Percentiles rank a stretch among this genome's conserved stretches.
Conservation (phyloP, 768 basidiomycete genomes). For the Serendipita sp. region DNA sequence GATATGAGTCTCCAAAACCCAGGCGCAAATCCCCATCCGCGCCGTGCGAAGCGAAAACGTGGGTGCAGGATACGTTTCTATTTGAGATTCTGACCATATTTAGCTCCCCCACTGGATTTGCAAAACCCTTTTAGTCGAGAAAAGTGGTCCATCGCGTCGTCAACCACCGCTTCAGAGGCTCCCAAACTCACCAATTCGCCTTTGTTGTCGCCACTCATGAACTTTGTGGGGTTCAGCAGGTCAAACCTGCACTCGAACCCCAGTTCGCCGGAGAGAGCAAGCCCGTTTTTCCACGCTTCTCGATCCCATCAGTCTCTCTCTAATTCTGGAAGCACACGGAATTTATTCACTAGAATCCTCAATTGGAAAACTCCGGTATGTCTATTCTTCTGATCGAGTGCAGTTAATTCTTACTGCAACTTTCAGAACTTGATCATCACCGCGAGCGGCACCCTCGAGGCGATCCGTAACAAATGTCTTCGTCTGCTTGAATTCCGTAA, state of each 20-base stretch:
- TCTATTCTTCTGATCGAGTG: slow-evolving; percentile 4
- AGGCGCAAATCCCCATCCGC: neutral
- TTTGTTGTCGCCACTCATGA: neutral
- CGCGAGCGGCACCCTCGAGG: too few species aligned
- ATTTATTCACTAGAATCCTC: slow-evolving; percentile 93
- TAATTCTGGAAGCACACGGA: slow-evolving; percentile 25
- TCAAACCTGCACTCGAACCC: slow-evolving; percentile 25
- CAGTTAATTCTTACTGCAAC: too few species aligned
- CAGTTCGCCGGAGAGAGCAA: slow-evolving; percentile 22
- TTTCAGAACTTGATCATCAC: too few species aligned
- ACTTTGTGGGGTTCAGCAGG: neutral
- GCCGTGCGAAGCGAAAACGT: neutral
- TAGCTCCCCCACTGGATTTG: neutral
- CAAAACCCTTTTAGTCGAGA: neutral
- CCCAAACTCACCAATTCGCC: neutral
- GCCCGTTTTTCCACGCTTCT: slow-evolving; percentile 25
- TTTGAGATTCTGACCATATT: neutral
- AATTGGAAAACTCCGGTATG: slow-evolving; percentile 60
- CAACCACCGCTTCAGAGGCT: neutral
- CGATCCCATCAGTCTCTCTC: slow-evolving; percentile 9
- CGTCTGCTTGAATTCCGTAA: too few species aligned
- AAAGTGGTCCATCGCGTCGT: neutral
- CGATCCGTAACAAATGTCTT: too few species aligned
- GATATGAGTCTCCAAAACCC: neutral
- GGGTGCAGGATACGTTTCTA: neutral